Evolutionary conservation across 371 early-diverging fungal genomes (phyloP).

Genomic region (Zopfochytrium polystomum): DNA sequence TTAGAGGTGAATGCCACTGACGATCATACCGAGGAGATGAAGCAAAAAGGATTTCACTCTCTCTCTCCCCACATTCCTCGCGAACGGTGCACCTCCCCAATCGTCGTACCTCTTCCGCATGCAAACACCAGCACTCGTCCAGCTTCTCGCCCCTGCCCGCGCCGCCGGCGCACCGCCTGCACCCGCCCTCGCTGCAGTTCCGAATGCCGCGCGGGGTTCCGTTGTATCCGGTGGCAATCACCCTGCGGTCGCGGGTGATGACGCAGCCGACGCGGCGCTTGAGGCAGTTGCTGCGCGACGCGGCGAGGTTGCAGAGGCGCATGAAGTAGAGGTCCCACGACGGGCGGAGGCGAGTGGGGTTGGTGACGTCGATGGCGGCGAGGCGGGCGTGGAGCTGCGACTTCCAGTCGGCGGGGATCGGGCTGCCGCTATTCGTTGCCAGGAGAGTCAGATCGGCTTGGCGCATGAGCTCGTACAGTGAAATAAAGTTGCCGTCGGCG

Average conservation of each 20-base stretch:
- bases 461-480: slow-evolving; percentile 47
- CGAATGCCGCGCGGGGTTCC: slow-evolving; percentile 89
- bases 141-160: slow-evolving; percentile 72
- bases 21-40: too few relatives aligned
- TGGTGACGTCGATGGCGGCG: background rate
- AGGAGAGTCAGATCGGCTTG: slow-evolving; percentile 69
- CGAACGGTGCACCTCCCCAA: too few relatives aligned
- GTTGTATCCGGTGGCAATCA: slow-evolving; percentile 97
- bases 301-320: slow-evolving; percentile 83
- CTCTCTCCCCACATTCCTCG: too few relatives aligned
- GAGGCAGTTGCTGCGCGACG: slow-evolving; percentile 66
- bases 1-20: too few relatives aligned
- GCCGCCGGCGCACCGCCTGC: slow-evolving; percentile 78
- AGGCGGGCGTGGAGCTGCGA: slow-evolving; percentile 35
- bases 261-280: slow-evolving; percentile 97
- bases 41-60: too few relatives aligned
- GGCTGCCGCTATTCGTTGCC: too few relatives aligned
- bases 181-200: slow-evolving; percentile 96
- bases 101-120: slow-evolving; percentile 92
- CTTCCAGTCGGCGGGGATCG: slow-evolving; percentile 37
- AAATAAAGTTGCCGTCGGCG: slow-evolving; percentile 2
- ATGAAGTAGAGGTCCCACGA: slow-evolving; percentile 98
- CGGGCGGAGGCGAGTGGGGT: slow-evolving; percentile 71
- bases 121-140: slow-evolving; percentile 93
- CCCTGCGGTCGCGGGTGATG: slow-evolving; percentile 81